phyloP scores from a whole-genome alignment of 2,329 filamentous ascomycete species.

The Albophoma yamanashiensis region DNA sequence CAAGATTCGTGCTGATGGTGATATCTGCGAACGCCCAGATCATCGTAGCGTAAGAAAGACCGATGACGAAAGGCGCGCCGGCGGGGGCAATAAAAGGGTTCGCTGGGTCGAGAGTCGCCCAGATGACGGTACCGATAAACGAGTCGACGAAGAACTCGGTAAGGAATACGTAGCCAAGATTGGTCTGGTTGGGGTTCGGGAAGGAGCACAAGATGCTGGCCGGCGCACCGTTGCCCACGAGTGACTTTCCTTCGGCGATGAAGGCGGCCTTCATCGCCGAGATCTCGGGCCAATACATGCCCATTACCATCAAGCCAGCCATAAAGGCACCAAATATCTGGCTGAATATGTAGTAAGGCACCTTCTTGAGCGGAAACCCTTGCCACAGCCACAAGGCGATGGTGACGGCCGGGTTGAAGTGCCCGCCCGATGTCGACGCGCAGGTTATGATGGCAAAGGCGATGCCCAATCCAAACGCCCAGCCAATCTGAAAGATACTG shows the following conservation, averaged over 20 bases:
- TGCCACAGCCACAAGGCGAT: not conserved
- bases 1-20: not conserved
- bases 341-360: not conserved
- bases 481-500: not conserved
- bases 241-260: not conserved
- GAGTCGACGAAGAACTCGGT: not conserved
- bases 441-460: not conserved
- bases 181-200: not conserved
- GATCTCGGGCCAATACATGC: not conserved
- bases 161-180: not conserved
- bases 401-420: not conserved
- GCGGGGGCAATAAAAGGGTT: not conserved
- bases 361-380: not conserved
- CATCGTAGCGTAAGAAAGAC: not conserved
- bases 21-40: not conserved
- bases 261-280: not conserved
- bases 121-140: not conserved
- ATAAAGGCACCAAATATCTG: not conserved
- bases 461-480: not conserved
- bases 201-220: not conserved
- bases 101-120: not conserved
- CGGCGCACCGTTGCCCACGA: not conserved
- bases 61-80: not conserved
- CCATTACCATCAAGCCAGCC: not conserved
- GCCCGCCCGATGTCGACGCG: not conserved